Base-by-base conservation (phyloP, 192 early-diverging fungal species). In the Coemansia sp. region DNA sequence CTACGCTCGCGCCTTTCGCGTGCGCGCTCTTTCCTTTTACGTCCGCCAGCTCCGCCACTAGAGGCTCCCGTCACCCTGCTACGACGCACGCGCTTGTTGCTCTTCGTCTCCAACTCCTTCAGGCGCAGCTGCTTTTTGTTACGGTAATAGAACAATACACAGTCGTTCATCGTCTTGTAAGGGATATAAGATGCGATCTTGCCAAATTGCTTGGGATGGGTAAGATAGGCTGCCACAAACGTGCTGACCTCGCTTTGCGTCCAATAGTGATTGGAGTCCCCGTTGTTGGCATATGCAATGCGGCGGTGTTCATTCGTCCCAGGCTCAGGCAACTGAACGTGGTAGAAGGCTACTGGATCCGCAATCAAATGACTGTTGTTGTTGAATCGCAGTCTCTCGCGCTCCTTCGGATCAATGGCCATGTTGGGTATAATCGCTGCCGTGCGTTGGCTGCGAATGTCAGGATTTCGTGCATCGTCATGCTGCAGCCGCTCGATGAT, bases 91-190 rank as follows among this genome's bases (percentile, higher is more conserved):
- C 66, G 61, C 39, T 52, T 77, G 68, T 55, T 57, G 63, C 67
- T 63, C 31, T 75, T 75, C 28, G 69, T 63, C 52, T 87, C 81
- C 40, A 92, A 72, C 1, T 82, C 85, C 79, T 91, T 92, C 58
- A 91, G 84, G 23, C 86, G 83, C 55, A 91, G 82, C 25, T 81
- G 85, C 58, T 91, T 90, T 76, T 93, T 92, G 52, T 88, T 88
- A 28, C 90, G 85, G 71, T 93, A 93, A 71, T 93, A 93, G 40
- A 89, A 90, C 37, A 89, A 64, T 21, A 92, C 89, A 48, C 90
- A 93, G 56, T 89, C 86, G 35, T 84, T 83, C 29, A 87, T 86
- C 0, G 81, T 83, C 74, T 93, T 93, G 67, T 80, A 71, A 29
- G 83, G 84, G 10, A 93, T 53, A 31, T 79, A 84, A 10, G 79